These are phyloP conservation scores for Aspergillus cavernicola DNA, from an alignment of 495 filamentous ascomycete species.

Conservation along the genomic window DNA sequence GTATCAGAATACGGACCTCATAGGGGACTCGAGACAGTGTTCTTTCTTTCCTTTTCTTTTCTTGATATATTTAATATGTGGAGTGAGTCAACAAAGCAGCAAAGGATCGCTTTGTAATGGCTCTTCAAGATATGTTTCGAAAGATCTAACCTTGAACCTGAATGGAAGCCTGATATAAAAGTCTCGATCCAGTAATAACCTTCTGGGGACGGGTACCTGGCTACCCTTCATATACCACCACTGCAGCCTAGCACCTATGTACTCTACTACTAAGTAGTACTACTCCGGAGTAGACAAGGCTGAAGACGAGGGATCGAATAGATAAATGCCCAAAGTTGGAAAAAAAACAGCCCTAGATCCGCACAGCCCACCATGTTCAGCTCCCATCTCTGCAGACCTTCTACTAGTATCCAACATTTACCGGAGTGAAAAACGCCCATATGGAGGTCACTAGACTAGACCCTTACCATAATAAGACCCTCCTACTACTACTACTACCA, in stretches of 20 bases:
- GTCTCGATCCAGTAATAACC: constrained; percentile 2
- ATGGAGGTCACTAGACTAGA: not conserved
- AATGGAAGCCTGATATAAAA: no score
- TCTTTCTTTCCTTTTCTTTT: not conserved
- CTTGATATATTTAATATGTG: not conserved
- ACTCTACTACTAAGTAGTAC: no score
- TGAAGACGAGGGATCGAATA: not conserved
- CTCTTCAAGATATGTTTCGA: not conserved
- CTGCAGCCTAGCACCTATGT: constrained; percentile 7
- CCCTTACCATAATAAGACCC: no score
- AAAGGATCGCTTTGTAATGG: constrained; percentile 7
- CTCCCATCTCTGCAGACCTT: not conserved
- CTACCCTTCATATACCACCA: constrained; percentile 11
- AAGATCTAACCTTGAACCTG: constrained; percentile 10
- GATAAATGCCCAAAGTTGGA: not conserved
- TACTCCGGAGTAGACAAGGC: no score
- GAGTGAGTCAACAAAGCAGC: not conserved
- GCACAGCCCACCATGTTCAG: constrained; percentile 3
- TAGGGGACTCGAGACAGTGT: not conserved
- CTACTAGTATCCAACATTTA: not conserved
- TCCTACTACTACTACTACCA: no score
- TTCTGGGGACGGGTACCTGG: constrained; percentile 8
- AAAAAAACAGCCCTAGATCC: constrained; percentile 1
- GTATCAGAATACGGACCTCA: constrained; percentile 1
- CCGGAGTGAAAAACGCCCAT: no score